phyloP scores from a whole-genome alignment of 306 rosid species.

The Senna tora region DNA sequence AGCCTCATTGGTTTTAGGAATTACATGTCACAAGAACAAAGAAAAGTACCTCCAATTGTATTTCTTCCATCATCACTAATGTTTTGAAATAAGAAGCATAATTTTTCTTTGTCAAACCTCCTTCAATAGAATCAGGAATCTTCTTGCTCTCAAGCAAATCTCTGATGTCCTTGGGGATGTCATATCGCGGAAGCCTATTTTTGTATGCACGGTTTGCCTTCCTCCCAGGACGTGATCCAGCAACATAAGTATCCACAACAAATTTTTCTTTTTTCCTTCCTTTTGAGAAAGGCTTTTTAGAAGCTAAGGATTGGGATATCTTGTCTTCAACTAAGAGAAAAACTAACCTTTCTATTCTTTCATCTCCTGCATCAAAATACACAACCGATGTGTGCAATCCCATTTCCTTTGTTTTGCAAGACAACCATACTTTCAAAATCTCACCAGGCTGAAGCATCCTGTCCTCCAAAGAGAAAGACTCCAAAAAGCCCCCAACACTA shows the following conservation, averaged over 20 bases:
- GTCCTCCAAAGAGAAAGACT: slow-evolving; percentile 69
- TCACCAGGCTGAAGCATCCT: slow-evolving; percentile 83
- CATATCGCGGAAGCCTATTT: slow-evolving; percentile 75
- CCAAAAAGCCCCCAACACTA: slow-evolving; percentile 48
- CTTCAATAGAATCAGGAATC: slow-evolving; percentile 56
- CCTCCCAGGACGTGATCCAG: slow-evolving; percentile 55
- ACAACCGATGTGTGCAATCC: slow-evolving; percentile 71
- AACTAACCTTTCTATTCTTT: slow-evolving; percentile 70
- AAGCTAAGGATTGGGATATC: slow-evolving; percentile 69
- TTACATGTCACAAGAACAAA: slow-evolving; percentile 15
- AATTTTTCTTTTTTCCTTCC: slow-evolving; percentile 59
- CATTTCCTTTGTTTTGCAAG: slow-evolving; percentile 83
- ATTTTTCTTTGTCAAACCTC: slow-evolving; percentile 57
- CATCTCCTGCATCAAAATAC: slow-evolving; percentile 76
- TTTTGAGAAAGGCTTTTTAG: slow-evolving; percentile 64
- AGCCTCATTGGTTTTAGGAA: not conserved
- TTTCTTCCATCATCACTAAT: slow-evolving; percentile 84
- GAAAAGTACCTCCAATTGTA: slow-evolving; percentile 75
- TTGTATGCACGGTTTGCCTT: slow-evolving; percentile 20
- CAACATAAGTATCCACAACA: slow-evolving; percentile 44
- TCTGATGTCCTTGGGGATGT: slow-evolving; percentile 61
- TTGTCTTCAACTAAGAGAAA: slow-evolving; percentile 86
- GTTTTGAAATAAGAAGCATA: slow-evolving; percentile 61
- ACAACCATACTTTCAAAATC: slow-evolving; percentile 70
- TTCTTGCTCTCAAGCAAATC: slow-evolving; percentile 56